These are phyloP conservation scores for Phaeomoniella chlamydospora DNA, from an alignment of 2,329 filamentous ascomycete genomes.

Conservation along the genomic window DNA sequence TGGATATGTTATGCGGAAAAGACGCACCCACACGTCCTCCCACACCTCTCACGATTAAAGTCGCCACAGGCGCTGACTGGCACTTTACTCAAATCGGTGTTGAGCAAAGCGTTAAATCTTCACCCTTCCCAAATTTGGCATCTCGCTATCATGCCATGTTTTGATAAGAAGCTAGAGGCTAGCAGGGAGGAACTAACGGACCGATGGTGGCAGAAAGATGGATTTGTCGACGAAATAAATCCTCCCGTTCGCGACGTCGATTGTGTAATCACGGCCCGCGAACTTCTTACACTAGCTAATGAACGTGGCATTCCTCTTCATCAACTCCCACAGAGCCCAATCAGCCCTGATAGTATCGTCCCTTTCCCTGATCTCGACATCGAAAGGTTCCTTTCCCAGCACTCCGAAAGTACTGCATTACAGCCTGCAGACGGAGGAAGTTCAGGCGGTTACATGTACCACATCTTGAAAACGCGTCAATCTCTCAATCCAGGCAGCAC, in stretches of 20 bases:
- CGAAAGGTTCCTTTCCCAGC: slow-evolving; percentile 60
- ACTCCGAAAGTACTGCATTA: slow-evolving; percentile 16
- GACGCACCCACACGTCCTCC: slow-evolving; percentile 84
- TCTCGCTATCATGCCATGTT: slow-evolving; percentile 92
- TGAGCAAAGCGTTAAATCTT: slow-evolving; percentile 60
- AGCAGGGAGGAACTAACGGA: slow-evolving; percentile 86
- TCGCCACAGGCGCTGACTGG: slow-evolving; percentile 87
- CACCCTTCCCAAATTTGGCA: slow-evolving; percentile 79
- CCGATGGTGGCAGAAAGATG: slow-evolving; percentile 43
- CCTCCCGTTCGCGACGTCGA: slow-evolving; percentile 72
- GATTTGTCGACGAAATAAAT: slow-evolving; percentile 17
- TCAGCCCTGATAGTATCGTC: slow-evolving; percentile 29
- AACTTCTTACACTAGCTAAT: slow-evolving; percentile 78
- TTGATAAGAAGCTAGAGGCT: slow-evolving; percentile 97
- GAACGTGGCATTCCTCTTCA: slow-evolving; percentile 68
- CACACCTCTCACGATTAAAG: slow-evolving; percentile 80
- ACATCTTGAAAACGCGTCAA: slow-evolving; percentile 64
- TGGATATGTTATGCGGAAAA: slow-evolving; percentile 99
- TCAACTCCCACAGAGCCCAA: slow-evolving; percentile 45
- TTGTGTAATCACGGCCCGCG: slow-evolving; percentile 93
- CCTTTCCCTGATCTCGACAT: slow-evolving; percentile 62
- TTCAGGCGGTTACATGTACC: slow-evolving; percentile 78
- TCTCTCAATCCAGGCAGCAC: slow-evolving; percentile 55
- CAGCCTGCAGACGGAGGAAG: slow-evolving; percentile 51
- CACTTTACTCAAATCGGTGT: slow-evolving; percentile 73